A percentile compares a stretch with the other conserved stretches of the same genome.
phyloP scores from a whole-genome alignment of 2,329 filamentous ascomycete species.

The Coniochaeta ligniaria region DNA sequence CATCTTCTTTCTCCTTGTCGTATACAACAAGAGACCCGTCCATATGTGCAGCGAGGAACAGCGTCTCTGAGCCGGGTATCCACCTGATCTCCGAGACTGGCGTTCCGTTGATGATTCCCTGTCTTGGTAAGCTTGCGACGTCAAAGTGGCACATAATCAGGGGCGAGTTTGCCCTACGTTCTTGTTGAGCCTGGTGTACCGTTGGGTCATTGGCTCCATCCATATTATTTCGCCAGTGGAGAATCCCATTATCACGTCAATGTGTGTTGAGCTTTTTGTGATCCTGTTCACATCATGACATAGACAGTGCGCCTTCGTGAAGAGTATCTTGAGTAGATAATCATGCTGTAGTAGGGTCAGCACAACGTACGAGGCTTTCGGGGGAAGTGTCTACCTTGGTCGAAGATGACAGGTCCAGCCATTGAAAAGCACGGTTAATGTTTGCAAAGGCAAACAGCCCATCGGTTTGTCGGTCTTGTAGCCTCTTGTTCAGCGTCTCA shows the following conservation, averaged over 20 bases:
- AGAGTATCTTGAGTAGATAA: slow-evolving; percentile 89
- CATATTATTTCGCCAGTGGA: slow-evolving; percentile 96
- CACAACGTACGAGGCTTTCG: neutral
- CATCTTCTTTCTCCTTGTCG: slow-evolving; percentile 94
- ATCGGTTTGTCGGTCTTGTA: slow-evolving; percentile 70
- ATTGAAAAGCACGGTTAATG: slow-evolving; percentile 91
- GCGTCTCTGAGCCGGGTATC: slow-evolving; percentile 88
- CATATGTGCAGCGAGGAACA: slow-evolving; percentile 88
- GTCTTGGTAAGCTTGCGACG: slow-evolving; percentile 7
- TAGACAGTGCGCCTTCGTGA: slow-evolving; percentile 91
- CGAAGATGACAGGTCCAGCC: slow-evolving; percentile 79
- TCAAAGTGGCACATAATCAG: neutral
- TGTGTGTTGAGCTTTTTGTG: slow-evolving; percentile 71
- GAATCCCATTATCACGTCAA: slow-evolving; percentile 92
- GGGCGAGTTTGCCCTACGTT: slow-evolving; percentile 53
- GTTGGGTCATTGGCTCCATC: slow-evolving; percentile 96
- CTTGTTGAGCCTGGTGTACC: slow-evolving; percentile 93
- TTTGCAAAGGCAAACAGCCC: slow-evolving; percentile 91
- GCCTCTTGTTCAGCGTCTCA: slow-evolving; percentile 69
- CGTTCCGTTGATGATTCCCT: slow-evolving; percentile 81
- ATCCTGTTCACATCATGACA: slow-evolving; percentile 87
- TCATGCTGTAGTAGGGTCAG: slow-evolving; percentile 55
- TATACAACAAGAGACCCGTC: slow-evolving; percentile 90
- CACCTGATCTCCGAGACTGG: slow-evolving; percentile 84
- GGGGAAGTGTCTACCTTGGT: slow-evolving; percentile 45